Base-by-base conservation (phyloP, 2,329 filamentous ascomycete genomes). In the Cytospora paraplurivora region DNA sequence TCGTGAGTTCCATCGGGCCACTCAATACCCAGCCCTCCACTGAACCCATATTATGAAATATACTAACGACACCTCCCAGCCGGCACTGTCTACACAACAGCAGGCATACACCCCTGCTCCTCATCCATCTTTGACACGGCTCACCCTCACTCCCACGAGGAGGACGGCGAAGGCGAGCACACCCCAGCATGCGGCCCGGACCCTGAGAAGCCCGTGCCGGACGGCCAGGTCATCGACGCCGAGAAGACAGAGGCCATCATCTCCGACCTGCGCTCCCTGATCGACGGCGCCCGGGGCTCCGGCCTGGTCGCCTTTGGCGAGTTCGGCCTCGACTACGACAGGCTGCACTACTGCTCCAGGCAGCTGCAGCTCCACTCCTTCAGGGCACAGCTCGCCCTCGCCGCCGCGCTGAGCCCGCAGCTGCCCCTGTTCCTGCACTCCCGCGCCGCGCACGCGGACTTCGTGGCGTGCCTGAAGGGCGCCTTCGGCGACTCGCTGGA, bases 241-340 rank as follows among this genome's bases (percentile, higher is more conserved):
- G 71, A 68, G 62, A 80, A 79, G 70, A 83, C 83, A 3, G 71
- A 72, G 12, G 71, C 75, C 50, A 81, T 85, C 72, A 81, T 93
- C 27, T 67, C 76, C 0, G 81, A 85, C 35, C 82, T 98, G n/a
- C 82, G 82, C 52, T 72, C 78, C 7, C 79, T 97, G 2, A 85
- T 93, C 4, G 72, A 83, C 2, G 77, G 85, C 41, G 84, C 86
- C 1, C 86, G 85, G 19, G 67, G 76, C 3, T 74, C 76, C 7
- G 69, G 74, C 76, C 47, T 91, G 49, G 88, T 92, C 1, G 94
- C 95, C 7, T 93, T 97, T 74, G 95, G 95, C 56, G 95, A 99
- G 76, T 92, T 99, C 67, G 95, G 95, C 1, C 88, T 99, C 4
- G 95, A 99, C 77, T 99, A 98, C 73, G 95, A 99, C 77, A 87